These are phyloP conservation scores for Alisma plantagoaquatica DNA, from an alignment of 106 monocot genomes.

Conservation along the genomic window DNA sequence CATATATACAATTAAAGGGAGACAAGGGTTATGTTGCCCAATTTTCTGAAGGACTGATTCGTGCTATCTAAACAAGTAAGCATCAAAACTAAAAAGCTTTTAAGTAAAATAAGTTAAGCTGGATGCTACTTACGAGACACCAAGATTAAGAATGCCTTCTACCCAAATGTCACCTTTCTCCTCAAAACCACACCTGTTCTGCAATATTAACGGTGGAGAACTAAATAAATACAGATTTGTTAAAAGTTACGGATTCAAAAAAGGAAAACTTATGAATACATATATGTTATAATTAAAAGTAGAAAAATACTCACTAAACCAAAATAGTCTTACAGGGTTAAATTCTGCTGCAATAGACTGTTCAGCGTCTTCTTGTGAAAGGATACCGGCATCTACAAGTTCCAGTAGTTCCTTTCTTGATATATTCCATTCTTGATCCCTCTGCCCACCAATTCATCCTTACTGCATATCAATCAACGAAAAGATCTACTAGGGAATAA, in stretches of 20 bases:
- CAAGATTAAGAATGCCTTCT: conserved; percentile 84
- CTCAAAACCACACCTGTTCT: conserved; percentile 95
- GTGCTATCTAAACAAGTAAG: too few relatives aligned
- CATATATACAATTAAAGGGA: too few relatives aligned
- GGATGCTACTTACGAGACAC: conserved; percentile 98
- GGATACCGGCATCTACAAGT: conserved; percentile 56
- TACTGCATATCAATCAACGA: neutral
- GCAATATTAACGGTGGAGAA: conserved; percentile 5
- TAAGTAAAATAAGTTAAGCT: too few relatives aligned
- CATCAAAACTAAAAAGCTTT: too few relatives aligned
- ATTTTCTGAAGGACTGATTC: too few relatives aligned
- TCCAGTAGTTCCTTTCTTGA: conserved; percentile 89
- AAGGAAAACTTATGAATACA: neutral
- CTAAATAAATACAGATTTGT: neutral
- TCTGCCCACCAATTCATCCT: conserved; percentile 28
- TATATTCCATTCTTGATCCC: conserved; percentile 99
- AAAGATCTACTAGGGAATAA: neutral
- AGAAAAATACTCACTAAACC: too few relatives aligned
- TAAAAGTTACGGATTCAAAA: neutral
- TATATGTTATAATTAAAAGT: neutral
- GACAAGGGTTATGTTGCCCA: too few relatives aligned
- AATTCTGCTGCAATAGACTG: conserved; percentile 45
- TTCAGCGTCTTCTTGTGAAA: conserved; percentile 73
- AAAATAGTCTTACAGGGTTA: conserved; percentile 89
- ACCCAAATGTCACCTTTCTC: conserved; percentile 90